Percentiles rank a stretch among this genome's conserved stretches.
These are phyloP conservation scores for Diplogelasinospora grovesii DNA, from an alignment of 495 filamentous ascomycete species.

Conservation along the genomic window DNA sequence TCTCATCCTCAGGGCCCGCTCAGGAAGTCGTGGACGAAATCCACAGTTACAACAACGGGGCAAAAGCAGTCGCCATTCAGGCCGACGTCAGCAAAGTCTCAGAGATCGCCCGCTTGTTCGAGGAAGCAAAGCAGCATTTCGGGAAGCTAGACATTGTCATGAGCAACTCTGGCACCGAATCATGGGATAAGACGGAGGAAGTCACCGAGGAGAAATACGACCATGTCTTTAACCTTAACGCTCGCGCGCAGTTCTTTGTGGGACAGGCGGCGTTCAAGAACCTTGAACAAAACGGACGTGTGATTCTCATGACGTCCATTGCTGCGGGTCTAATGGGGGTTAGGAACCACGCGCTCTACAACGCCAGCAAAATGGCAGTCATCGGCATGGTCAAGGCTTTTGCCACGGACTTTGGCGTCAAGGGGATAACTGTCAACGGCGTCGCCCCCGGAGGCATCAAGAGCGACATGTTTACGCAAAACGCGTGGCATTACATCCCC, in stretches of 20 bases:
- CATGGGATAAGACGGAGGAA: slow-evolving; percentile 57
- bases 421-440: slow-evolving; percentile 69
- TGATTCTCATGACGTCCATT: slow-evolving; percentile 57
- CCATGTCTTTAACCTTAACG: slow-evolving; percentile 69
- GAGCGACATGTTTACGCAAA: slow-evolving; percentile 68
- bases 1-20: slow-evolving; percentile 53
- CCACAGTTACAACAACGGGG: slow-evolving; percentile 33
- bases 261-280: slow-evolving; percentile 68
- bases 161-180: slow-evolving; percentile 60
- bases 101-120: slow-evolving; percentile 59
- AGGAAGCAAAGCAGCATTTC: slow-evolving; percentile 54
- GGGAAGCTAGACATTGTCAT: slow-evolving; percentile 71
- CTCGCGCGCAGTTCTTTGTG: slow-evolving; percentile 76
- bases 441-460: slow-evolving; percentile 73
- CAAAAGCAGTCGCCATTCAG: slow-evolving; percentile 61
- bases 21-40: slow-evolving; percentile 54
- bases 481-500: slow-evolving; percentile 59
- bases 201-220: slow-evolving; percentile 72
- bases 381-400: slow-evolving; percentile 74
- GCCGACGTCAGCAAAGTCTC: slow-evolving; percentile 65
- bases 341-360: slow-evolving; percentile 68
- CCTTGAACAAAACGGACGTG: slow-evolving; percentile 57
- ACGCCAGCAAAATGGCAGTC: slow-evolving; percentile 69
- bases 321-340: slow-evolving; percentile 51
- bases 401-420: slow-evolving; percentile 63